These are phyloP conservation scores for Grosmannia serpens DNA, from an alignment of 2,329 filamentous ascomycete genomes.

Conservation along the genomic window DNA sequence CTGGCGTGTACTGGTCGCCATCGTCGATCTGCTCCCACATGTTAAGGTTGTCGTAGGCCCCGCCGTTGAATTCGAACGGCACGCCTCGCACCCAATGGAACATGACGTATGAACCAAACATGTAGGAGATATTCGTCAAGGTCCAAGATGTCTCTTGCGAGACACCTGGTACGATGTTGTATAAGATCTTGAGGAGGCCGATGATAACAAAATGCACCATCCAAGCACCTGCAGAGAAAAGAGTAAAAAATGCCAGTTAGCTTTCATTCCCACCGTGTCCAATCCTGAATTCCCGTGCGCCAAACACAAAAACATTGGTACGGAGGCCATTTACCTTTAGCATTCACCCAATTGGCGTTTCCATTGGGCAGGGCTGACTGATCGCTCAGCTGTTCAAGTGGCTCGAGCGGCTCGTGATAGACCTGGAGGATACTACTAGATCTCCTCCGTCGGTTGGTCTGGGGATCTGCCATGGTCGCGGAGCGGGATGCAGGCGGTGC, in stretches of 20 bases:
- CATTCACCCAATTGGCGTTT: constrained; percentile 98
- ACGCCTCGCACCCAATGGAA: constrained; percentile 98
- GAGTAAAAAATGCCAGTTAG: constrained; percentile 9
- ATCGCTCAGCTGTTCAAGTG: constrained; percentile 93
- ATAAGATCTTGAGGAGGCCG: constrained; percentile 83
- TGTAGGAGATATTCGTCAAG: constrained; percentile 96
- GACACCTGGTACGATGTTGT: constrained; percentile 90
- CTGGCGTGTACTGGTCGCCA: constrained; percentile 94
- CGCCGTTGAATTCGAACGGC: constrained; percentile 96
- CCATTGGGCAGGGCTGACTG: constrained; percentile 89
- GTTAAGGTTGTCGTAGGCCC: constrained; percentile 97
- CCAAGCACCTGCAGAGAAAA: constrained; percentile 65
- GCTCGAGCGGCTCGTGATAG: constrained; percentile 94
- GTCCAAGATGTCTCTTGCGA: constrained; percentile 99
- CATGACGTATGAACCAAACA: constrained; percentile 98
- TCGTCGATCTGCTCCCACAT: constrained; percentile 99
- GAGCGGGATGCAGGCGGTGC: constrained; percentile 28
- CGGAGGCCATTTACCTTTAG: constrained; percentile 58
- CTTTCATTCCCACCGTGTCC: not conserved
- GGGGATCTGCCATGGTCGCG: constrained; percentile 51
- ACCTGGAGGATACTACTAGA: constrained; percentile 89
- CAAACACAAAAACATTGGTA: not conserved
- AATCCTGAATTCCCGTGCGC: not conserved
- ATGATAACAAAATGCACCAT: constrained; percentile 95
- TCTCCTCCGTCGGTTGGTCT: constrained; percentile 70